Percentiles rank a stretch among this genome's conserved stretches.
Evolutionary conservation across 164 flowering plant genomes (phyloP).

Genomic region (Akebia trifoliata): DNA sequence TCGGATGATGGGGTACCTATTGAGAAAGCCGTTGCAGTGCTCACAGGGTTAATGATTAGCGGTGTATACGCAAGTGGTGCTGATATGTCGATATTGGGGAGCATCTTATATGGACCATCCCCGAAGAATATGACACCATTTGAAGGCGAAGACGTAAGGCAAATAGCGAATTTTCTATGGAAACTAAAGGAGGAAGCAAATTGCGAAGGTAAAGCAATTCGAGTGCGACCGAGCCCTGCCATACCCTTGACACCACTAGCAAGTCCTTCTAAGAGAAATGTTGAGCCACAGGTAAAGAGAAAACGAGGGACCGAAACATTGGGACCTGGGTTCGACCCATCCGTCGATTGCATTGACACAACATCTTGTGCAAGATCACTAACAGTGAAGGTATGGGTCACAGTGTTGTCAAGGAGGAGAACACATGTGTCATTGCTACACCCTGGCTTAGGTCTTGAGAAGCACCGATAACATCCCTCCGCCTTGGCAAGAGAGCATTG

Average conservation of each 20-base stretch:
- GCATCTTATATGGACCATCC: conserved; percentile 27
- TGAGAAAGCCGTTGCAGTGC: neutral
- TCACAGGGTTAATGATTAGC: conserved; percentile 20
- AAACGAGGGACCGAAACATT: conserved; percentile 15
- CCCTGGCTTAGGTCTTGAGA: conserved; percentile 5
- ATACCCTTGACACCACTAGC: conserved; percentile 30
- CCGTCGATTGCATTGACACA: conserved; percentile 21
- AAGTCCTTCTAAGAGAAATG: conserved; percentile 23
- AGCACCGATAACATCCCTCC: conserved; percentile 13
- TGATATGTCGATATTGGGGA: conserved; percentile 22
- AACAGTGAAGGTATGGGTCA: conserved; percentile 6
- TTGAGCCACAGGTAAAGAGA: conserved; percentile 24
- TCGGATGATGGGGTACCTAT: conserved; percentile 15
- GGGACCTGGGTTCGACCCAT: conserved; percentile 24
- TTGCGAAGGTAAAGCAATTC: conserved; percentile 22
- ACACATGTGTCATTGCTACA: conserved; percentile 32
- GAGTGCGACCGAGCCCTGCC: conserved; percentile 26
- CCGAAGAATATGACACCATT: conserved; percentile 37
- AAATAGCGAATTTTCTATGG: conserved; percentile 30
- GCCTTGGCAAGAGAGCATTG: conserved; percentile 22
- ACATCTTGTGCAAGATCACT: conserved; percentile 22
- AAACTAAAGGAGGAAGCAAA: conserved; percentile 24
- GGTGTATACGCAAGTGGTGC: conserved; percentile 25
- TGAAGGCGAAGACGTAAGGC: conserved; percentile 17
- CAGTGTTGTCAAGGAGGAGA: conserved; percentile 15